Percentiles rank a stretch among this genome's conserved stretches.
These are phyloP conservation scores for Candida sojae DNA, from an alignment of 1,139 yeast genomes.

Conservation along the genomic window DNA sequence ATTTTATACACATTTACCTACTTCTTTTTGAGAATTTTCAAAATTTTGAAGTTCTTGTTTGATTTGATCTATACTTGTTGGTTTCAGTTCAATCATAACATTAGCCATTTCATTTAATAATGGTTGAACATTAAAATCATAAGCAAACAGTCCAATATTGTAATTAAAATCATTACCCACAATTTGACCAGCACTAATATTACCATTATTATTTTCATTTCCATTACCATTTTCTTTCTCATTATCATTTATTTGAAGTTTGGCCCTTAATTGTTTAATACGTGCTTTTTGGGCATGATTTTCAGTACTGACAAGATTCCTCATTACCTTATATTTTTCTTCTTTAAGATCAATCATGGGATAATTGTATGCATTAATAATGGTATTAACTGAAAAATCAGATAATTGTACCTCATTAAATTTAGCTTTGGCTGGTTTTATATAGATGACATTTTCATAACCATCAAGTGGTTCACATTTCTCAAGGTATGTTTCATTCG, in stretches of 20 bases:
- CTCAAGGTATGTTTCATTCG: conserved; percentile 18
- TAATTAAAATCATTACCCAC: conserved; percentile 19
- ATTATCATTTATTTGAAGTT: background rate
- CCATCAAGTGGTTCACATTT: conserved; percentile 12
- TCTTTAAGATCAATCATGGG: conserved; percentile 19
- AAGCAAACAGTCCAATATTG: conserved; percentile 21
- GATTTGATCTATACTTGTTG: background rate
- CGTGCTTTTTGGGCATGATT: conserved; percentile 14
- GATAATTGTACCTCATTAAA: conserved; percentile 26
- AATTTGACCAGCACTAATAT: background rate
- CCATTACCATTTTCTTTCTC: background rate
- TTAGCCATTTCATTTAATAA: conserved; percentile 5
- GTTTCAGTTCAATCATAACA: background rate
- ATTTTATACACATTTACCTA: conserved; percentile 9
- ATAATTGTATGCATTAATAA: conserved; percentile 23
- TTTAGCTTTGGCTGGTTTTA: conserved; percentile 24
- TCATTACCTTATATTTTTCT: conserved; percentile 6
- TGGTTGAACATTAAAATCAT: conserved; percentile 20
- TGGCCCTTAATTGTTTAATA: conserved; percentile 11
- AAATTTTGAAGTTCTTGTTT: conserved; percentile 7
- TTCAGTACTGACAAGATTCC: conserved; percentile 13
- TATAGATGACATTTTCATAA: conserved; percentile 13
- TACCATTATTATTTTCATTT: background rate
- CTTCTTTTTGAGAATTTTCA: conserved; percentile 12
- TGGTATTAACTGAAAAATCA: conserved; percentile 18